Evolutionary conservation across 768 basidiomycete species (phyloP).

Genomic region (Trametes cinnabarina): DNA sequence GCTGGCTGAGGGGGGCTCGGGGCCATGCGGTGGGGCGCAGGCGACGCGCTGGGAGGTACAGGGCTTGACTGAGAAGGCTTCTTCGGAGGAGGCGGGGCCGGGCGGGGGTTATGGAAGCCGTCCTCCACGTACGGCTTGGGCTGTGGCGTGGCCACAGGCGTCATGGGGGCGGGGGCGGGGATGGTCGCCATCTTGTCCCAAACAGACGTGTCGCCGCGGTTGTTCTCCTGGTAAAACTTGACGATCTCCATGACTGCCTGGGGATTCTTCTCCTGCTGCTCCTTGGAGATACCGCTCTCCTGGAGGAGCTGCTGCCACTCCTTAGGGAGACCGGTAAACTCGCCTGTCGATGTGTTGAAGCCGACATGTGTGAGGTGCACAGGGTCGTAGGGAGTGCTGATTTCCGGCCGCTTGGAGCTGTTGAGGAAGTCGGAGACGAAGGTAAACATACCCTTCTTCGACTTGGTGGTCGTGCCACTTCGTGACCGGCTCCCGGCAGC

Average conservation of each 20-base stretch:
- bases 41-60: constrained; percentile 25
- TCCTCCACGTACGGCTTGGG: constrained; percentile 40
- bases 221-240: constrained; percentile 94
- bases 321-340: constrained; percentile 96
- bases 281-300: constrained; percentile 91
- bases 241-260: constrained; percentile 99
- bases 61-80: constrained; percentile 29
- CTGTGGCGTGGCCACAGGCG: constrained; percentile 7
- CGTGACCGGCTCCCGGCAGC: constrained; percentile 38
- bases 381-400: constrained; percentile 97
- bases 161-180: constrained; percentile 24
- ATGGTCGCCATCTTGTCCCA: constrained; percentile 73
- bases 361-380: constrained; percentile 99
- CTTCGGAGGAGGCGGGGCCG: constrained; percentile 42
- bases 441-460: constrained; percentile 61
- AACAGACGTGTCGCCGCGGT: constrained; percentile 52
- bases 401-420: constrained; percentile 77
- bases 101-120: constrained; percentile 50
- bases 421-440: constrained; percentile 76
- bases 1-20: constrained; percentile 68
- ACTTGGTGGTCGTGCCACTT: constrained; percentile 43
- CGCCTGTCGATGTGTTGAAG: constrained; percentile 97
- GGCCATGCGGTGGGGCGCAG: constrained; percentile 69
- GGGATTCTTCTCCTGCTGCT: constrained; percentile 96
- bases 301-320: constrained; percentile 98